Evolutionary conservation across 129 eudicot genomes (phyloP).

Genomic region (Lactuca sativa): DNA sequence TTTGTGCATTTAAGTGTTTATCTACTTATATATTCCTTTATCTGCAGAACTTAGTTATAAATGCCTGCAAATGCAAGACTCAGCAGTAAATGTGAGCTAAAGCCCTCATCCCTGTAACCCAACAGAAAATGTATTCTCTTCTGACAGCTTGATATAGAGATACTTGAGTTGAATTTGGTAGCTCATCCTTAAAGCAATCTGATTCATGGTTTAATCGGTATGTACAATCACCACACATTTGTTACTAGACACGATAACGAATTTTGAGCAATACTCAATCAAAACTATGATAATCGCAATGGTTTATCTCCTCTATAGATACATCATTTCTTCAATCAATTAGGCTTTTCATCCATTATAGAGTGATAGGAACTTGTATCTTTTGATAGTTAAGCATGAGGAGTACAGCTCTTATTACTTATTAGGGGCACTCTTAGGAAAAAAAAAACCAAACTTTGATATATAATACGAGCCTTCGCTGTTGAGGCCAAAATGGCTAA

Average conservation of each 20-base stretch:
- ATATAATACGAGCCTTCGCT: neutral
- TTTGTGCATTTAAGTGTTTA: too few relatives aligned
- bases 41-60: too few relatives aligned
- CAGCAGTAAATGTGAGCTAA: too few relatives aligned
- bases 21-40: too few relatives aligned
- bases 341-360: neutral
- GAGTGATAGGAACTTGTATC: neutral
- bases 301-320: neutral
- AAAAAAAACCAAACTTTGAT: neutral
- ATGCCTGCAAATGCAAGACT: too few relatives aligned
- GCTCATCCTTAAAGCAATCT: too few relatives aligned
- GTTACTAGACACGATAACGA: neutral
- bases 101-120: too few relatives aligned
- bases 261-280: neutral
- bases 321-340: neutral
- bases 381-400: neutral
- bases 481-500: constrained; percentile 7
- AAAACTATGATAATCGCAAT: neutral
- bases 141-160: neutral
- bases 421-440: neutral
- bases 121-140: neutral
- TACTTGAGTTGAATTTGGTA: too few relatives aligned
- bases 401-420: neutral
- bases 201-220: neutral
- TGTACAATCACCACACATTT: neutral